Conservation (phyloP, 495 filamentous ascomycete genomes). For the Annulohypoxylon stygium region DNA sequence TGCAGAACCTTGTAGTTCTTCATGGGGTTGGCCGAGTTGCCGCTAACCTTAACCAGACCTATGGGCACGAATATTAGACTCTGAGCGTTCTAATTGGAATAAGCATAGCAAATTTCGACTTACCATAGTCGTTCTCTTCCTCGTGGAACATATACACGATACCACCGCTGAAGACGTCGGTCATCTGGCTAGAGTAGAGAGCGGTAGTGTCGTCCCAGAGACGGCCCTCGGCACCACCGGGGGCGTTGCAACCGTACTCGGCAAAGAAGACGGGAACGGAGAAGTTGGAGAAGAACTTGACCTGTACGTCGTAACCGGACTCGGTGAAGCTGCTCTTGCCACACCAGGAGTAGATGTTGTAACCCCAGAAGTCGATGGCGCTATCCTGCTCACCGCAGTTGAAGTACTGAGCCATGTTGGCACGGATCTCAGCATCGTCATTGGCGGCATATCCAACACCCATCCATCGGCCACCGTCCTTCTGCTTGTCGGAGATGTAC, state of each 20-base stretch:
- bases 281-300: conserved; percentile 86
- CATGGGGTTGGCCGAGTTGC: conserved; percentile 69
- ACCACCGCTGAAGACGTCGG: conserved; percentile 87
- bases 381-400: conserved; percentile 78
- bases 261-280: conserved; percentile 96
- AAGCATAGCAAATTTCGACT: conserved; percentile 16
- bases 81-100: background rate
- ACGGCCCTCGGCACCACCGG: conserved; percentile 71
- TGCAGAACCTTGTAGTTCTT: conserved; percentile 82
- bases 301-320: conserved; percentile 84
- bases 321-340: conserved; percentile 77
- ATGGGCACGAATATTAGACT: conserved; percentile 9
- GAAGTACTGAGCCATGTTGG: conserved; percentile 87
- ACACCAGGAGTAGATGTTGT: conserved; percentile 99
- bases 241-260: conserved; percentile 93
- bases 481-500: conserved; percentile 79
- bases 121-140: conserved; percentile 89
- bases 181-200: conserved; percentile 86
- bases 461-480: conserved; percentile 75
- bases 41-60: conserved; percentile 75
- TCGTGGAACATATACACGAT: conserved; percentile 99
- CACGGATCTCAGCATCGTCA: conserved; percentile 85
- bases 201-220: conserved; percentile 87
- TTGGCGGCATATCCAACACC: conserved; percentile 96
- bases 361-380: conserved; percentile 95